Evolutionary conservation across 495 filamentous ascomycete genomes (phyloP).

Genomic region (Xylaria acuta): DNA sequence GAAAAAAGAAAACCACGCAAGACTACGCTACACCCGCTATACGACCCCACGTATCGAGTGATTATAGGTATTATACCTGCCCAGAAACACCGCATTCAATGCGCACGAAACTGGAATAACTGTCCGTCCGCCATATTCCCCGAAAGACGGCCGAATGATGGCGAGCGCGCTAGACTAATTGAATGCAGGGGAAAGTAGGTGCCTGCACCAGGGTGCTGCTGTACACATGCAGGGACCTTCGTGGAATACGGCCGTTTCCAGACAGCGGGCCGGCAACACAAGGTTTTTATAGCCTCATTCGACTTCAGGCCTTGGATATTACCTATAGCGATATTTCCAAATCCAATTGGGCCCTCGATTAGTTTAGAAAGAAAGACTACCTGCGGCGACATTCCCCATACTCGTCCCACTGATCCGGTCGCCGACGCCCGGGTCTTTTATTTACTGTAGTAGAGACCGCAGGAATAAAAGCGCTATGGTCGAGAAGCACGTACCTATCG

Average conservation of each 20-base stretch:
- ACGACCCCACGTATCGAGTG: not conserved
- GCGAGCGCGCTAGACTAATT: not conserved
- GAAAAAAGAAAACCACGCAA: not conserved
- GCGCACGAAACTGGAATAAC: not conserved
- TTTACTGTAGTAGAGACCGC: not conserved
- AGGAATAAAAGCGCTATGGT: not conserved
- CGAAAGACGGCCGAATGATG: not conserved
- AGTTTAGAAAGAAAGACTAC: not conserved
- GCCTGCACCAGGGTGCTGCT: not conserved
- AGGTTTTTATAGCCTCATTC: not conserved
- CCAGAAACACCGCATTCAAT: not conserved
- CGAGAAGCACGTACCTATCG: not conserved
- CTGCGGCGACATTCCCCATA: not conserved
- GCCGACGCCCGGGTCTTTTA: not conserved
- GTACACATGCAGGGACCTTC: conserved; percentile 9
- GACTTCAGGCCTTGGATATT: not conserved
- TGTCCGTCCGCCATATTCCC: conserved; percentile 2
- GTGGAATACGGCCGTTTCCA: not conserved
- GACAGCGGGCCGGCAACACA: not conserved
- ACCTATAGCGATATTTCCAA: not conserved
- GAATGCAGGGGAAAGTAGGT: not conserved
- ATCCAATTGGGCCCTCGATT: not conserved
- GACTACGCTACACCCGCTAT: not conserved
- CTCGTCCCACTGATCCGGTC: not conserved
- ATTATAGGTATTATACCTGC: not conserved